Conservation (phyloP, 331 rosid genomes). For the Arachis monticola region DNA sequence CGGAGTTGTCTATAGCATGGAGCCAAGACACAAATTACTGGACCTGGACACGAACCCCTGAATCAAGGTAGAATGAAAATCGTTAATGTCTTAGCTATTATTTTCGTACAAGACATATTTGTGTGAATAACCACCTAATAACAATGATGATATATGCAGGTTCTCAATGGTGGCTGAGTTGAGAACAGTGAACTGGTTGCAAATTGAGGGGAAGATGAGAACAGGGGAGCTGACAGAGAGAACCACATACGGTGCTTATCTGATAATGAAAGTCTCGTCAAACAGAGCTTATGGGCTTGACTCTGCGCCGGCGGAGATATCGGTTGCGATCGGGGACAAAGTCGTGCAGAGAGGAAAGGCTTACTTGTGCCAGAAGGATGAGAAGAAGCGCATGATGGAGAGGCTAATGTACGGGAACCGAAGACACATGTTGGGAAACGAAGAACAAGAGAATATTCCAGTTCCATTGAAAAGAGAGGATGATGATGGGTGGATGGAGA, state of each 20-base stretch:
- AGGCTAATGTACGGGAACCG: conserved; percentile 43
- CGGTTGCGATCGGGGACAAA: conserved; percentile 42
- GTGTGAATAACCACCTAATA: too few species aligned
- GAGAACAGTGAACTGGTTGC: conserved; percentile 58
- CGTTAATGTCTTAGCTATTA: too few species aligned
- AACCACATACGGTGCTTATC: conserved; percentile 62
- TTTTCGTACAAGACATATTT: too few species aligned
- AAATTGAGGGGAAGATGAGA: conserved; percentile 55
- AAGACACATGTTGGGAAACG: conserved; percentile 17
- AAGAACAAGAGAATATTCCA: not conserved
- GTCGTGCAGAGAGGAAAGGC: conserved; percentile 39
- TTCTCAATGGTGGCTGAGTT: conserved; percentile 59
- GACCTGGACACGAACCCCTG: conserved; percentile 53
- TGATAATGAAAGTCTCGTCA: conserved; percentile 49
- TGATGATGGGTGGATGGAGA: conserved; percentile 72
- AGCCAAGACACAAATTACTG: conserved; percentile 54
- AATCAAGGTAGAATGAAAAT: conserved; percentile 50
- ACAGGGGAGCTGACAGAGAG: conserved; percentile 43
- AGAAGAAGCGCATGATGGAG: conserved; percentile 44
- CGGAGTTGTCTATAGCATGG: conserved; percentile 56
- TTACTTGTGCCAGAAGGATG: conserved; percentile 36
- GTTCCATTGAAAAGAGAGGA: conserved; percentile 40
- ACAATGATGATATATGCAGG: too few species aligned
- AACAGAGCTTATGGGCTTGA: conserved; percentile 61
- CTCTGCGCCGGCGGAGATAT: conserved; percentile 42